Base-by-base conservation (phyloP, 192 early-diverging fungal species). In the Hyaloraphidium curvatum region DNA sequence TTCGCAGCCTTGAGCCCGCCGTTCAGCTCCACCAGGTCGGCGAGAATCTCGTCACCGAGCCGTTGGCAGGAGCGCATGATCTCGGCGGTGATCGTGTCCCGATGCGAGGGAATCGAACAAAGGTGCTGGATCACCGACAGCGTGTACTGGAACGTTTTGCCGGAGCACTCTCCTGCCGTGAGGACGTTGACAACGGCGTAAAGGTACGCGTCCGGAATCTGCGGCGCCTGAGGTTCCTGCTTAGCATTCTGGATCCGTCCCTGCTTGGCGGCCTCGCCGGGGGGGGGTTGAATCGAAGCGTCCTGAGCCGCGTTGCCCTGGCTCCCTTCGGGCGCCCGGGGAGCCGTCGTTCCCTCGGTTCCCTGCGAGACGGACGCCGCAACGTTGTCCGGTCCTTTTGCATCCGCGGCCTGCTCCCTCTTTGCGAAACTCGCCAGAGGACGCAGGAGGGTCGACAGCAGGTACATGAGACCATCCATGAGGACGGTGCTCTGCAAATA, bases 61-160 rank as follows among this genome's bases (percentile, higher is more conserved):
- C 75, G 62, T 28, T 83, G 78, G 0, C 84, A 83, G 23, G 75
- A 74, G 9, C 62, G 66, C 31, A 82, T 65, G 1, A 97, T 65
- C 71, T 91, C 86, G n/a, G 78, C 65, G 0, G 81, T 83, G 33
- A 97, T 84, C 7, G 83, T 74, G 2, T 79, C 74, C 11, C 54
- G 39, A 37, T 58, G 37, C 19, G 25, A 72, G 62, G 3, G 59
- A 39, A 88, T 62, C 2, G 76, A 67, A 3, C 83, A 82, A 28
- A 97, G 67, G 50, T 92, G 79, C 58, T 90, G 88, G 43, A 97
- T 89, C 25, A 90, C 81, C 30, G 80, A 74, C 3, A 94, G 69
- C 1, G 87, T 91, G 59, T 81, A 86, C 68, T 92, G 89, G 79
- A 95, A 97, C 1, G 88, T 97, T 54, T 81, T 82, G 57, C 82